Conservation (phyloP, 139 green algal genomes). For the Coccomyxa sp. region DNA sequence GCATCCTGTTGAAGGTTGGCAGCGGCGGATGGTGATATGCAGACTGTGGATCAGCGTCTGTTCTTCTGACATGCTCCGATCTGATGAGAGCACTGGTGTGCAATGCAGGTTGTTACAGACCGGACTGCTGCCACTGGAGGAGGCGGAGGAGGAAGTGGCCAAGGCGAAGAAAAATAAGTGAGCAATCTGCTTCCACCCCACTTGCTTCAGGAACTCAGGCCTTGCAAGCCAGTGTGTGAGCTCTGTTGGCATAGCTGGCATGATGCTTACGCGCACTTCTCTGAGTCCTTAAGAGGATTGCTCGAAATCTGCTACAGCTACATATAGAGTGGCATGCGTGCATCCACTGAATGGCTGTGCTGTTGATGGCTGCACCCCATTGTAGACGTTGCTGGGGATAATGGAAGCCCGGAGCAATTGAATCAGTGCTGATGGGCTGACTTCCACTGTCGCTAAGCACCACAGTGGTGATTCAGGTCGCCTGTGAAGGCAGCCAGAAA, state of each 20-base stretch:
- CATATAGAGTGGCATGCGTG: too few species aligned
- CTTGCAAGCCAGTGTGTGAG: neutral
- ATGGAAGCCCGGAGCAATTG: too few species aligned
- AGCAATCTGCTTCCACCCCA: too few species aligned
- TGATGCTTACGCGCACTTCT: too few species aligned
- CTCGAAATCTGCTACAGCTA: too few species aligned
- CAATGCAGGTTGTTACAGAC: constrained; percentile 46
- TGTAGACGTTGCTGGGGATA: too few species aligned
- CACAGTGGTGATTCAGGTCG: neutral
- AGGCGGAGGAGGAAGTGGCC: constrained; percentile 43
- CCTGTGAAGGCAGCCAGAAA: constrained; percentile 2
- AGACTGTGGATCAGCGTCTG: neutral
- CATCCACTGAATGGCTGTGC: too few species aligned
- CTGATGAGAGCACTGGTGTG: neutral
- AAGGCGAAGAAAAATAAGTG: constrained; percentile 4
- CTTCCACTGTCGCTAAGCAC: too few species aligned
- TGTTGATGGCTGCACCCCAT: too few species aligned
- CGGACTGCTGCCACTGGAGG: constrained; percentile 56
- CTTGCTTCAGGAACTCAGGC: neutral
- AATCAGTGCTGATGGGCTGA: too few species aligned
- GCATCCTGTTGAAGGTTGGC: neutral
- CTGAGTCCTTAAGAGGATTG: too few species aligned
- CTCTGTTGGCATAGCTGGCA: too few species aligned
- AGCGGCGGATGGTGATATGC: neutral
- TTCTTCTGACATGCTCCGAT: neutral